Base-by-base conservation (phyloP, 2,329 filamentous ascomycete genomes). In the Geoglossum cookeanum region DNA sequence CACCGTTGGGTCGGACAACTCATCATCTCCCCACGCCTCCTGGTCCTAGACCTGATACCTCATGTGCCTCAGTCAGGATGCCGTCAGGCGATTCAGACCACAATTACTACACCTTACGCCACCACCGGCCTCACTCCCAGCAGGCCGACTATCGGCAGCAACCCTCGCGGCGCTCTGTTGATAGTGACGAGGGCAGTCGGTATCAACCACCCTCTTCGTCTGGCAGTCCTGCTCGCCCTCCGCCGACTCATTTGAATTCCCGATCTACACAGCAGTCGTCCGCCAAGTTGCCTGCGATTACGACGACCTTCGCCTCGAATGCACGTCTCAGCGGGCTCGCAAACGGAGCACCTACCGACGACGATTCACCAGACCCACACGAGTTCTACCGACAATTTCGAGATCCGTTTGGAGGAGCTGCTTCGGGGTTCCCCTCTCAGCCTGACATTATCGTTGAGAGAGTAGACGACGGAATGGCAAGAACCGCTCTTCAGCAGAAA, bases 361-460 rank as follows among this genome's bases (percentile, higher is more conserved):
- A 61, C 55, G 58, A 60, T 54, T 71, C 69, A 30, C 67, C 70
- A 49, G 71, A 75, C 62, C 75, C 74, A 42, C 73, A 74, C 66
- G 74, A 76, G 22, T 77, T 74, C 65, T 78, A 64, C 64, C 61
- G 44, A 61, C 57, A 59, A n/a, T 57, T 33, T 33, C 55, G 37
- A 27, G n/a, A 42, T n/a, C 55, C 56, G 51, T 59, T 69, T 70
- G 60, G 71, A 70, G 59, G 71, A 71, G 58, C 67, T 70, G 60
- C 70, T 56, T 67, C 70, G 30, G 49, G 49, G 17, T 37, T 17
- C 33, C 49, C 13, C 37, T 17, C 35, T 53, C 60, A 60, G 37
- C 55, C 57, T 29, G 57, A 59, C 11, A 60, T 59, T 33, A 47
- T 56, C 17, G 27, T 58, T 27, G 58, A 59, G 55, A 42, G 47